Conservation (phyloP, 164 flowering plant species). For the Warburgia ugandensis region DNA sequence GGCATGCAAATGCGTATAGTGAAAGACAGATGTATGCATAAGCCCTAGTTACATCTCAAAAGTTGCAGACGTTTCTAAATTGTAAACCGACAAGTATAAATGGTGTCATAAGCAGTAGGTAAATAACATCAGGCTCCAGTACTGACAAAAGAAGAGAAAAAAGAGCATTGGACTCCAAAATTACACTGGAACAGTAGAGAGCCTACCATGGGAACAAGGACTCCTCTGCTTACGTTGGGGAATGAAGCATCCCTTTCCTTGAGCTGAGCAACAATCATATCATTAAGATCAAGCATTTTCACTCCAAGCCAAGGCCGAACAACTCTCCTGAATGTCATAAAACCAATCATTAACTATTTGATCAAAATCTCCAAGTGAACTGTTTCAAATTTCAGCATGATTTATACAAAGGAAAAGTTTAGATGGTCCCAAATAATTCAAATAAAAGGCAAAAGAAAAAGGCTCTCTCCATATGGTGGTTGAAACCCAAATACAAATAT, state of each 20-base stretch:
- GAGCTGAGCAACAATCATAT: conserved; percentile 72
- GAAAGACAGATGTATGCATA: not conserved
- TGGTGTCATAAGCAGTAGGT: not conserved
- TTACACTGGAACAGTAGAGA: not conserved
- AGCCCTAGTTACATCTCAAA: too few species aligned
- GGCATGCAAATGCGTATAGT: not conserved
- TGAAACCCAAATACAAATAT: too few species aligned
- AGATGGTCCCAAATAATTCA: too few species aligned
- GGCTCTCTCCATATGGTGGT: too few species aligned
- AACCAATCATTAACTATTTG: too few species aligned
- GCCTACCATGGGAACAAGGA: conserved; percentile 85
- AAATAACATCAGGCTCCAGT: conserved; percentile 3
- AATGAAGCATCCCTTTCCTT: conserved; percentile 69
- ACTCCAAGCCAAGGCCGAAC: conserved; percentile 95
- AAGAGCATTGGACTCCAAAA: not conserved
- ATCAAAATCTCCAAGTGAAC: too few species aligned
- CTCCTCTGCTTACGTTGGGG: conserved; percentile 63
- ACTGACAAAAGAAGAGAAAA: not conserved
- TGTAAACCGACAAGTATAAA: too few species aligned
- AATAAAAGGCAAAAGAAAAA: too few species aligned
- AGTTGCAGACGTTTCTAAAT: too few species aligned
- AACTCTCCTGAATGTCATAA: conserved; percentile 67
- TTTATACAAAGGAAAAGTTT: too few species aligned
- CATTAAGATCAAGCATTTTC: conserved; percentile 88
- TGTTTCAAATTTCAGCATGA: too few species aligned